Conservation (phyloP, 169 alveolate genomes). For the Plasmodium relictum region DNA sequence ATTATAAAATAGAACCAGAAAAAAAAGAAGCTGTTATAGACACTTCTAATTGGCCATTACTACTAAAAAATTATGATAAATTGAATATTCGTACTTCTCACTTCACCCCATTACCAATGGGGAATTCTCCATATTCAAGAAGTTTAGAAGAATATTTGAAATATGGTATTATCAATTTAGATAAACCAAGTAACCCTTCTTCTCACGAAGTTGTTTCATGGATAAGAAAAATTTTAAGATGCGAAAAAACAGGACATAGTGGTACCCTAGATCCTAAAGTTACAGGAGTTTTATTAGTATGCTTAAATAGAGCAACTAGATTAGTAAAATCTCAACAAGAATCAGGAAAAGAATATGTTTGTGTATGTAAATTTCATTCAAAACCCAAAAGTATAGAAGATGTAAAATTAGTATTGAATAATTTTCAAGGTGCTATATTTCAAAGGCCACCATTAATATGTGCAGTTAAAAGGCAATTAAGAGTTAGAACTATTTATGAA, state of each 20-base stretch:
- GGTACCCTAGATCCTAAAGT: constrained; percentile 99
- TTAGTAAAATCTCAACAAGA: constrained; percentile 99
- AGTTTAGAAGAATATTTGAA: constrained; percentile 95
- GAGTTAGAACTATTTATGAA: constrained; percentile 99
- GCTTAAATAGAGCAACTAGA: constrained; percentile 99
- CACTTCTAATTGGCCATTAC: constrained; percentile 58
- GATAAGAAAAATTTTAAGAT: constrained; percentile 98
- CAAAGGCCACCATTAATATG: constrained; percentile 99
- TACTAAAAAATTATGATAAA: constrained; percentile 94
- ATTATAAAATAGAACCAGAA: constrained; percentile 67
- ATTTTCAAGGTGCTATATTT: constrained; percentile 97
- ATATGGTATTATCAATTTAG: constrained; percentile 99
- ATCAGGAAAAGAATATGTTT: constrained; percentile 99
- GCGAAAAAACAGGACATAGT: constrained; percentile 99
- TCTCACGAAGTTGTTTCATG: constrained; percentile 99
- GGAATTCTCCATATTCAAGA: constrained; percentile 98
- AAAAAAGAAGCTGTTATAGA: constrained; percentile 63
- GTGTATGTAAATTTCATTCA: constrained; percentile 96
- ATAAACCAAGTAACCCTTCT: constrained; percentile 99
- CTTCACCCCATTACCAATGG: constrained; percentile 99
- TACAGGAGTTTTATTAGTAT: constrained; percentile 99
- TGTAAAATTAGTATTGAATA: constrained; percentile 92
- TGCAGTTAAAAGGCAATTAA: constrained; percentile 99
- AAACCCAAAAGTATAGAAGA: constrained; percentile 81
- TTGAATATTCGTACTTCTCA: constrained; percentile 98